A percentile compares a stretch with the other conserved stretches of the same genome.
These are phyloP conservation scores for Saccharomyces mikatae DNA, from an alignment of 805 yeast genomes.

Conservation along the genomic window DNA sequence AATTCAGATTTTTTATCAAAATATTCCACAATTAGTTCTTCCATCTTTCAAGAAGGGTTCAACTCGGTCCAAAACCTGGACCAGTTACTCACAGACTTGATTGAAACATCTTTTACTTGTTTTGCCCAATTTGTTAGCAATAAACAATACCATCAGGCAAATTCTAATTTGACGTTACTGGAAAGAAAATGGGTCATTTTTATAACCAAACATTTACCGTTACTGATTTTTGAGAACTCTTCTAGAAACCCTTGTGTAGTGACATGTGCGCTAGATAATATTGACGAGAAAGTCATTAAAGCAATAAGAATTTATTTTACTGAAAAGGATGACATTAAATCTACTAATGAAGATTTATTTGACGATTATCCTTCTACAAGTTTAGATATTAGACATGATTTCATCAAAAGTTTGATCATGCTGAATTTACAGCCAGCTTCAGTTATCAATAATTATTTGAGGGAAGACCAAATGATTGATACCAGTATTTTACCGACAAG, in stretches of 20 bases:
- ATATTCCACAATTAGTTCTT: constrained; percentile 27
- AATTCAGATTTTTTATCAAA: constrained; percentile 26
- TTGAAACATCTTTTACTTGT: constrained; percentile 34
- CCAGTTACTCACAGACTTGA: constrained; percentile 21
- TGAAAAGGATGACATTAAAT: constrained; percentile 29
- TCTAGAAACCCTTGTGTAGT: constrained; percentile 22
- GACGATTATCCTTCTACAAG: constrained; percentile 42
- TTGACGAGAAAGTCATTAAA: constrained; percentile 27
- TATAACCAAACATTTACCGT: constrained; percentile 40
- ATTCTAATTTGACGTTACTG: constrained; percentile 28
- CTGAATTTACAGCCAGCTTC: constrained; percentile 32
- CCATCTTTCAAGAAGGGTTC: constrained; percentile 26
- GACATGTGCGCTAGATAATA: constrained; percentile 20
- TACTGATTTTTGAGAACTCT: constrained; percentile 31
- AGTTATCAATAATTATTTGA: constrained; percentile 29
- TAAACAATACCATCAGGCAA: constrained; percentile 32
- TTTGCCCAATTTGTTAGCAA: constrained; percentile 40
- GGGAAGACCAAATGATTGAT: constrained; percentile 36
- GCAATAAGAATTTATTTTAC: constrained; percentile 29
- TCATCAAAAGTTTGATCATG: constrained; percentile 38
- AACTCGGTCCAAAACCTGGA: constrained; percentile 18
- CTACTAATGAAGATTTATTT: constrained; percentile 41
- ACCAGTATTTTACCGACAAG: constrained; percentile 25
- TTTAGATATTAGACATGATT: constrained; percentile 44
- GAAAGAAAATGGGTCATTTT: constrained; percentile 40